These are phyloP conservation scores for Penicillium sp. DNA, from an alignment of 2,329 filamentous ascomycete genomes.

Conservation along the genomic window DNA sequence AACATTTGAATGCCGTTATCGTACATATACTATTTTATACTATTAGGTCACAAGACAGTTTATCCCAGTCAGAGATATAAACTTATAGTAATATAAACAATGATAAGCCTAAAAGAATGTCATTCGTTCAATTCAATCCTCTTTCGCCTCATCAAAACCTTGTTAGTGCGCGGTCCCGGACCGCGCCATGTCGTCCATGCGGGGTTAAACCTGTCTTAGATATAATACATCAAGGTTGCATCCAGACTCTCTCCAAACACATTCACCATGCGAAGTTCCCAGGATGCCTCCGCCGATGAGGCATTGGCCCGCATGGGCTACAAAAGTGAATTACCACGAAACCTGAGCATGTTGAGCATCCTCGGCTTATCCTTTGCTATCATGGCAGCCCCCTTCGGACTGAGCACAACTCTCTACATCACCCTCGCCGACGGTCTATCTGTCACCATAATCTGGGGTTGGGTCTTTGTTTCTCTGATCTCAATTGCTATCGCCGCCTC, in stretches of 20 bases:
- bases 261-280: conserved; percentile 22
- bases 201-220: conserved; percentile 11
- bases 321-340: conserved; percentile 63
- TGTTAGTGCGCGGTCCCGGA: conserved; percentile 21
- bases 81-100: neutral
- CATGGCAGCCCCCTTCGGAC: conserved; percentile 68
- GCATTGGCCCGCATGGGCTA: conserved; percentile 66
- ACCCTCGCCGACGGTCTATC: conserved; percentile 65
- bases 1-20: neutral
- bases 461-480: conserved; percentile 63
- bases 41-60: neutral
- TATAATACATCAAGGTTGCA: neutral
- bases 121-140: neutral
- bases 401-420: conserved; percentile 67
- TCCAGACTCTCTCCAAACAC: neutral
- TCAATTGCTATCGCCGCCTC: conserved; percentile 63
- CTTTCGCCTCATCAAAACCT: neutral
- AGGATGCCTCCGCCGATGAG: conserved; percentile 51
- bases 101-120: neutral
- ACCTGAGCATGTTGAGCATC: conserved; percentile 67
- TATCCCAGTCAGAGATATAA: neutral
- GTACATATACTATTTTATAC: too few species aligned
- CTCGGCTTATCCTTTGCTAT: conserved; percentile 70
- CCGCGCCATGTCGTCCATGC: conserved; percentile 22
- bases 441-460: conserved; percentile 69